A percentile compares a stretch with the other conserved stretches of the same genome.
Evolutionary conservation across 116 monocot genomes (phyloP).

Genomic region (Trichopus zeylanicus): DNA sequence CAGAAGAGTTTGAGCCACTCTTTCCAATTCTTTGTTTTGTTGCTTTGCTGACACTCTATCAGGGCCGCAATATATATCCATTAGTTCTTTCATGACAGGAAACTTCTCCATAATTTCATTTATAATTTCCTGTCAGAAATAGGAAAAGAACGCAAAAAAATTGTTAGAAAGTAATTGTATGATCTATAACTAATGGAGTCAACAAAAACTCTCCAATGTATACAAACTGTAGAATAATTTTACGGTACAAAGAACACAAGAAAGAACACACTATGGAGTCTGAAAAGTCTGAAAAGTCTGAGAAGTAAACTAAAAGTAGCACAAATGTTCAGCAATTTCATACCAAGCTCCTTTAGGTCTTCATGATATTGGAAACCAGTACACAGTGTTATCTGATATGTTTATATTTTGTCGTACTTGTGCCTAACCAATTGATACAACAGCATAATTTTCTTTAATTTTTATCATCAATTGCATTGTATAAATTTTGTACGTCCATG

Average conservation of each 20-base stretch:
- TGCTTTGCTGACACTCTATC: slow-evolving; percentile 74
- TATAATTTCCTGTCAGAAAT: slow-evolving; percentile 46
- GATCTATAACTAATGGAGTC: not conserved
- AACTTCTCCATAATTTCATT: slow-evolving; percentile 52
- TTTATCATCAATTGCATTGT: not conserved
- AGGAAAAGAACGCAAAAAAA: not conserved
- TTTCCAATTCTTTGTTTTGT: slow-evolving; percentile 73
- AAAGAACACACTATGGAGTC: no score
- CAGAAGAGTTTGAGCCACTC: slow-evolving; percentile 77
- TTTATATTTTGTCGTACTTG: not conserved
- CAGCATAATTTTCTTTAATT: no score
- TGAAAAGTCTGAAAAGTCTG: no score
- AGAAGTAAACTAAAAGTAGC: no score
- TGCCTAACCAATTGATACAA: no score
- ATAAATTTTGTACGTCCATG: no score
- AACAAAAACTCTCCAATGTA: no score
- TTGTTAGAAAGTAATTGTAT: not conserved
- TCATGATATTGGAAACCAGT: no score
- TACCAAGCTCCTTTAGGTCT: no score
- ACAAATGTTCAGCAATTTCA: no score
- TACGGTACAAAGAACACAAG: no score
- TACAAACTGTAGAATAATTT: no score
- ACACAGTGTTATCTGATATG: not conserved
- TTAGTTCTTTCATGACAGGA: slow-evolving; percentile 56
- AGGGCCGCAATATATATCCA: slow-evolving; percentile 71